These are phyloP conservation scores for Heimioporus retisporus DNA, from an alignment of 1,284 basidiomycete genomes.

Conservation along the genomic window DNA sequence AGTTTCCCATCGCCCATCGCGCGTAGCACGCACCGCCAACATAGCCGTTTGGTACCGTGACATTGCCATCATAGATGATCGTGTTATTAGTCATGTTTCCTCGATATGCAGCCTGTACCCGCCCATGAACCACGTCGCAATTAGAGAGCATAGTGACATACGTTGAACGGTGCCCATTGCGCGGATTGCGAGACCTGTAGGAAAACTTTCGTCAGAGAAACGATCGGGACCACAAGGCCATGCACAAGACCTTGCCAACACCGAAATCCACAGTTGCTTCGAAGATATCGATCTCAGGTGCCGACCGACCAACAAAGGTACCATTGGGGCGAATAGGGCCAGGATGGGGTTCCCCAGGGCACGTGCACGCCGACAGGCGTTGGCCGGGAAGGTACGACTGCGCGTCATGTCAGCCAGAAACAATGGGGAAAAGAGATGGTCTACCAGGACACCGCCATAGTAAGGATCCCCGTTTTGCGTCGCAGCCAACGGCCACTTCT, in stretches of 20 bases:
- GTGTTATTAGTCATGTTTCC: constrained; percentile 41
- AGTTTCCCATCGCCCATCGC: constrained; percentile 3
- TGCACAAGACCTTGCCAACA: constrained; percentile 39
- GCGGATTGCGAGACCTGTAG: constrained; percentile 46
- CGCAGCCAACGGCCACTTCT: constrained; percentile 59
- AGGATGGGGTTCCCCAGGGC: constrained; percentile 84
- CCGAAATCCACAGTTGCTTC: constrained; percentile 42
- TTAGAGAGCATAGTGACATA: constrained; percentile 19
- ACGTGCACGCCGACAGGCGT: constrained; percentile 85
- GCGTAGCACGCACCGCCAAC: constrained; percentile 36
- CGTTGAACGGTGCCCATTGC: constrained; percentile 48
- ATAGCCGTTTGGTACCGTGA: constrained; percentile 42
- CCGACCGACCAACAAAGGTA: constrained; percentile 73
- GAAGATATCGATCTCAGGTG: constrained; percentile 78
- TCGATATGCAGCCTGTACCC: constrained; percentile 40
- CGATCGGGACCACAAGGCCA: neutral
- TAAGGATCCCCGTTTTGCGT: constrained; percentile 54
- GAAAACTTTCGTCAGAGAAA: constrained; percentile 17
- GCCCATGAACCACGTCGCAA: constrained; percentile 13
- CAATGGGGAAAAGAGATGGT: constrained; percentile 18
- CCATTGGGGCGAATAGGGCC: constrained; percentile 77
- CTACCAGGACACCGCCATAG: constrained; percentile 51
- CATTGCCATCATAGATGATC: constrained; percentile 36
- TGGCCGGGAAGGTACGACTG: constrained; percentile 86
- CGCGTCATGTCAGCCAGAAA: constrained; percentile 14